Evolutionary conservation across 768 basidiomycete genomes (phyloP), one percentile per base, ranked within the genome.

Genomic region (Xerocomellus intermedius): DNA sequence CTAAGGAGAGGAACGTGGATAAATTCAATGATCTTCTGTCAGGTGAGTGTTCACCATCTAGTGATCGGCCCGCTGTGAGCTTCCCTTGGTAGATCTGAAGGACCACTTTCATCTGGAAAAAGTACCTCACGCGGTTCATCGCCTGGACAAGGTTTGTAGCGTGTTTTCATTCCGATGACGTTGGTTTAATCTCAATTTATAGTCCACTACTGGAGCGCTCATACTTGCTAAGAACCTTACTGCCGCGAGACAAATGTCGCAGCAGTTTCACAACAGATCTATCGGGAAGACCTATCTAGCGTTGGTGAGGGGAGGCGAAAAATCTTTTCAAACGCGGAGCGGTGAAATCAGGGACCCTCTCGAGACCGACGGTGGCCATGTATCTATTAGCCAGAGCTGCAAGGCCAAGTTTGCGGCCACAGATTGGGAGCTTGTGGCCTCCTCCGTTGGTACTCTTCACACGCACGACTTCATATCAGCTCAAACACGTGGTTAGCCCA

Each of bases 161-260:
- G 8, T 16, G 39, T 50, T 24, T 48, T 14, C 17, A 28, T 22
- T 5, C 37, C 39, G 6, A 41, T n/a, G 4, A 12, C n/a, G 21
- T 36, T 32, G 21, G 26, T 13, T 38, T 50, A 16, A 63, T 32
- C 39, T 50, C 13, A 8, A 22, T 42, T 37, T 10, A 6, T 45
- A 88, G 87, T 68, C 74, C 2, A 87, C 86, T 1, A 88, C 87
- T 1, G 87, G 87, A 24, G 77, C 77, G 28, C 72, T 88, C 19
- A 57, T 83, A n/a, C 71, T 88, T 16, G 83, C 82, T 8, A 75
- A 78, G 13, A 77, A 78, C 21, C 52, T 68, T 5, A 42, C 64
- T 16, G 57, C 73, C 24, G 81, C 83, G 2, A 75, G 74, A 42
- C 73, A 78, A n/a, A 55, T 88, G 4, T 79, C 80, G 0, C 73